phyloP scores from a whole-genome alignment of 129 eudicot genomes.

The Apium graveolens region DNA sequence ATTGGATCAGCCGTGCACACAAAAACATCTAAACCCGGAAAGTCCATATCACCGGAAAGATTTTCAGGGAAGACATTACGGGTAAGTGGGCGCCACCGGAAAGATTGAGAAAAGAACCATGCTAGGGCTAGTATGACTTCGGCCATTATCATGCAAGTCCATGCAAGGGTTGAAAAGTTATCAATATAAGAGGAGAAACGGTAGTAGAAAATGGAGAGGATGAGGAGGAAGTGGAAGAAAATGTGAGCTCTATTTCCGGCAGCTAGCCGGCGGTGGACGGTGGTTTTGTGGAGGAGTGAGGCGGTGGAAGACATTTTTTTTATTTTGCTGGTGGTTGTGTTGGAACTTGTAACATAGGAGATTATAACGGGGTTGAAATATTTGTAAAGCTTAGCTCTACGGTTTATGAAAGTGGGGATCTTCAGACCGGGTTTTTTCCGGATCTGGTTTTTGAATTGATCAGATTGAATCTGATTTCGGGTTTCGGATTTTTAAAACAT shows the following conservation, averaged over 20 bases:
- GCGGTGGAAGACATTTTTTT: neutral
- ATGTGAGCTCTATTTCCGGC: conserved; percentile 9
- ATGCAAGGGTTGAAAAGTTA: conserved; percentile 5
- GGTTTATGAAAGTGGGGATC: neutral
- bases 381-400: neutral
- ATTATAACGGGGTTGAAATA: neutral
- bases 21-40: conserved; percentile 3
- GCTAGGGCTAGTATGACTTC: conserved; percentile 1
- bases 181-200: conserved; percentile 5
- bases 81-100: conserved; percentile 9
- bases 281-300: conserved; percentile 7
- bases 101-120: conserved; percentile 8
- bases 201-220: conserved; percentile 2
- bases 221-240: conserved; percentile 11
- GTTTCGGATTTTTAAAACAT: too few relatives aligned
- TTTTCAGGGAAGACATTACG: neutral
- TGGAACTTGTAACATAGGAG: neutral
- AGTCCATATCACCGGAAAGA: neutral
- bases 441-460: too few relatives aligned
- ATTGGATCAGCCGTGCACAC: conserved; percentile 6
- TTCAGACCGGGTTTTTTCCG: too few relatives aligned
- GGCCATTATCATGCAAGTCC: conserved; percentile 30
- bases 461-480: too few relatives aligned
- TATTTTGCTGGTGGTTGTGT: neutral
- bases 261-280: conserved; percentile 3